These are phyloP conservation scores for Artemisia argyi DNA, from an alignment of 129 eudicot genomes.

Conservation along the genomic window DNA sequence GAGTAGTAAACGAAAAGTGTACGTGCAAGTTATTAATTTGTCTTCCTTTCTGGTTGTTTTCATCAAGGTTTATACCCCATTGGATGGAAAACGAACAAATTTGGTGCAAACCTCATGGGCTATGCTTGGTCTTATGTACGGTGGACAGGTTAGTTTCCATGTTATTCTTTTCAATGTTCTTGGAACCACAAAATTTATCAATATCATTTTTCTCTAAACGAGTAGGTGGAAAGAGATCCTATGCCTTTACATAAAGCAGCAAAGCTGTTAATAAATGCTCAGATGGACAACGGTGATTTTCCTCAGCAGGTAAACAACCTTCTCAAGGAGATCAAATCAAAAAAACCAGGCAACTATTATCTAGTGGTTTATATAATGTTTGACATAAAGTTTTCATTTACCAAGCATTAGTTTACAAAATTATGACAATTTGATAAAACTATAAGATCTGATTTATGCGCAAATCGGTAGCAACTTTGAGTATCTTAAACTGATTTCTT, in stretches of 20 bases:
- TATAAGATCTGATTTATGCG: too few species aligned
- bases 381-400: too few species aligned
- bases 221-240: slow-evolving; percentile 32
- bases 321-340: neutral
- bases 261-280: slow-evolving; percentile 38
- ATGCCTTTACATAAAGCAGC: slow-evolving; percentile 40
- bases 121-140: slow-evolving; percentile 58
- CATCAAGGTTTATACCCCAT: slow-evolving; percentile 37
- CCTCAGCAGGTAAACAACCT: slow-evolving; percentile 33
- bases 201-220: neutral
- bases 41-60: neutral
- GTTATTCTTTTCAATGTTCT: neutral
- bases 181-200: neutral
- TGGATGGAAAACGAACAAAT: slow-evolving; percentile 50
- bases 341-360: neutral
- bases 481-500: too few species aligned
- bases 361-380: too few species aligned
- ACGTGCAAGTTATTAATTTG: neutral
- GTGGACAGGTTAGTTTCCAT: slow-evolving; percentile 50
- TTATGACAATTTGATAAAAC: too few species aligned
- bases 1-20: too few species aligned
- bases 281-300: slow-evolving; percentile 43
- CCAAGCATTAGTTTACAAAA: too few species aligned
- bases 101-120: slow-evolving; percentile 68
- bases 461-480: too few species aligned